phyloP scores from a whole-genome alignment of 192 early-diverging fungal species.

The Phycomyces nitens region DNA sequence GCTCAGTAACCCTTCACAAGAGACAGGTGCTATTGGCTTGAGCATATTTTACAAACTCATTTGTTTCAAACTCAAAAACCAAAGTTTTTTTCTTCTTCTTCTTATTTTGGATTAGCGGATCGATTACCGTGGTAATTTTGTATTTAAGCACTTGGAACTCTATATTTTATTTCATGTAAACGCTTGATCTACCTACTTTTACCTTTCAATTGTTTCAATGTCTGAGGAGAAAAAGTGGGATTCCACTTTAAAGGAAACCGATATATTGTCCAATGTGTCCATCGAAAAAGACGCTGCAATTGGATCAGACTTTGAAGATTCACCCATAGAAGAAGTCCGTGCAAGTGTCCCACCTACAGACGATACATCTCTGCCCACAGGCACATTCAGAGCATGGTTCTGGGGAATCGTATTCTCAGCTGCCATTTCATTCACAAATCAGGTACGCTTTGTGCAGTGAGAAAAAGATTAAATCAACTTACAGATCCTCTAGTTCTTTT shows the following conservation, averaged over 20 bases:
- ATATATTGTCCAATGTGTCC: neutral
- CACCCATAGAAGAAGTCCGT: conserved; percentile 71
- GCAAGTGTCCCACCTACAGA: conserved; percentile 69
- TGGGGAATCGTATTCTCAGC: conserved; percentile 65
- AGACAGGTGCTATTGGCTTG: neutral
- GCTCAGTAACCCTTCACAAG: neutral
- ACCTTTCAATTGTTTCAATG: too few relatives aligned
- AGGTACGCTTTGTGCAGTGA: conserved; percentile 25
- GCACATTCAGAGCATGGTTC: conserved; percentile 74
- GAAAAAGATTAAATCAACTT: neutral
- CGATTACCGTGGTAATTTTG: too few relatives aligned
- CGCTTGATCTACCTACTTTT: too few relatives aligned
- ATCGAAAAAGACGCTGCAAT: neutral
- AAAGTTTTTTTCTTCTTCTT: too few relatives aligned
- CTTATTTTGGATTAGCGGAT: too few relatives aligned
- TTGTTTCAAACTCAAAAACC: neutral
- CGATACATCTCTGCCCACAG: conserved; percentile 56
- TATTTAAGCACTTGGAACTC: too few relatives aligned
- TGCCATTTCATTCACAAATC: conserved; percentile 67
- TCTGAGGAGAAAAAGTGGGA: neutral
- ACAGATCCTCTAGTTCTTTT: conserved; percentile 51
- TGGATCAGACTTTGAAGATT: conserved; percentile 30
- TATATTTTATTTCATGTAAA: too few relatives aligned
- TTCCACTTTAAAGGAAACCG: neutral
- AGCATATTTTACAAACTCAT: neutral